Percentiles rank a stretch among this genome's conserved stretches.
Conservation (phyloP, 805 yeast species). For the Yamadazyma laniorum region DNA sequence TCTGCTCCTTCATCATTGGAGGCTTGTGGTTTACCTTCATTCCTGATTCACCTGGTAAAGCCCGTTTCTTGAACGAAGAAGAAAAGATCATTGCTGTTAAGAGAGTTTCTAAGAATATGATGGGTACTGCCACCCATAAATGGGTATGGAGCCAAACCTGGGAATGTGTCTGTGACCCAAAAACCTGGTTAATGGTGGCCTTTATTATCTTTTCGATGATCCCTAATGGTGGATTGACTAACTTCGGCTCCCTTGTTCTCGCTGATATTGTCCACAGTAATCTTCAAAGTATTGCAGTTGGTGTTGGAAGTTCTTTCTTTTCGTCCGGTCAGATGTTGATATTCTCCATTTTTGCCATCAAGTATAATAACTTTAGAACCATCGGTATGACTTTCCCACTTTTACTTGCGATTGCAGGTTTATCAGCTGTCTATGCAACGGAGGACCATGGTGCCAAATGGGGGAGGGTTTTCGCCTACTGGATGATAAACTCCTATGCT, state of each 20-base stretch:
- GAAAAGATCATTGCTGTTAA: conserved; percentile 37
- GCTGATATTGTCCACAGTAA: conserved; percentile 51
- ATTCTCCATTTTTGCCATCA: conserved; percentile 19
- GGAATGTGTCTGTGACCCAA: conserved; percentile 36
- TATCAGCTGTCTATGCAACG: conserved; percentile 17
- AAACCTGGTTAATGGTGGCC: conserved; percentile 34
- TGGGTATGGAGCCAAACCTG: conserved; percentile 36
- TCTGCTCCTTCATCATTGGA: conserved; percentile 57
- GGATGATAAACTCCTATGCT: conserved; percentile 52
- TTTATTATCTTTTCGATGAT: conserved; percentile 25
- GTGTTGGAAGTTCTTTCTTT: conserved; percentile 57
- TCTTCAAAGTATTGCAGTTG: conserved; percentile 45
- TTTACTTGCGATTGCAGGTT: conserved; percentile 36
- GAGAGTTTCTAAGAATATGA: conserved; percentile 31
- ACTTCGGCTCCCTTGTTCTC: conserved; percentile 42
- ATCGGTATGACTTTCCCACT: conserved; percentile 31
- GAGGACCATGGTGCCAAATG: conserved; percentile 23
- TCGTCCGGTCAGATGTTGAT: conserved; percentile 26
- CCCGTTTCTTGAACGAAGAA: conserved; percentile 35
- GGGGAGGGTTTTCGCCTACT: conserved; percentile 48
- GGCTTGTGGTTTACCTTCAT: conserved; percentile 52
- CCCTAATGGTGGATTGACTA: conserved; percentile 37
- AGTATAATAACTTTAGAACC: conserved; percentile 13
- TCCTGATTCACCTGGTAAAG: conserved; percentile 31
- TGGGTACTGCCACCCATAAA: conserved; percentile 38